These are phyloP conservation scores for Serendipita sp. DNA, from an alignment of 768 basidiomycete genomes.

Conservation along the genomic window DNA sequence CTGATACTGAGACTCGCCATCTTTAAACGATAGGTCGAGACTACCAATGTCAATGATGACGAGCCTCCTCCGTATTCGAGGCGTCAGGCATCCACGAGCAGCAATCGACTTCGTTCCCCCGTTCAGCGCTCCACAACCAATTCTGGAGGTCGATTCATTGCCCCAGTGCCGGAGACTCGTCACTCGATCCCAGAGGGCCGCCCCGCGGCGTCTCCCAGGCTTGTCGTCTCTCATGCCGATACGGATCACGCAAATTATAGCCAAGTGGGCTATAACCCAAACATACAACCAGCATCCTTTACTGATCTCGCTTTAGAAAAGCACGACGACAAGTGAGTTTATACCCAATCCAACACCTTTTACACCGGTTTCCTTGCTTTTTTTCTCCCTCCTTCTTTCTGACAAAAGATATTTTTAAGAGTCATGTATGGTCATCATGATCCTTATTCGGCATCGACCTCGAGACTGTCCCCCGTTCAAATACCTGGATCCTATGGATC, in stretches of 20 bases:
- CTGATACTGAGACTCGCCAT: neutral
- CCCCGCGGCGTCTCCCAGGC: neutral
- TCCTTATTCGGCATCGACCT: neutral
- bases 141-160: neutral
- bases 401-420: neutral
- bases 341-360: no score
- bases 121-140: neutral
- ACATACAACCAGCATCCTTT: neutral
- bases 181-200: neutral
- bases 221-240: neutral
- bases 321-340: neutral
- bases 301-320: neutral
- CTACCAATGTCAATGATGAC: neutral
- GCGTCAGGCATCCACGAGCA: neutral
- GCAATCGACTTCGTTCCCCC: neutral
- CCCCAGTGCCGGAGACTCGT: neutral
- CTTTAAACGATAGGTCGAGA: neutral
- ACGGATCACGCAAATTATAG: neutral
- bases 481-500: neutral
- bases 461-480: neutral
- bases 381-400: no score
- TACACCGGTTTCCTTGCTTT: no score
- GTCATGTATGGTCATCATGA: neutral
- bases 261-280: neutral
- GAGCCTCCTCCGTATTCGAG: constrained; percentile 5